These are phyloP conservation scores for Beauveria caledonica DNA, from an alignment of 2,329 filamentous ascomycete species.

Conservation along the genomic window DNA sequence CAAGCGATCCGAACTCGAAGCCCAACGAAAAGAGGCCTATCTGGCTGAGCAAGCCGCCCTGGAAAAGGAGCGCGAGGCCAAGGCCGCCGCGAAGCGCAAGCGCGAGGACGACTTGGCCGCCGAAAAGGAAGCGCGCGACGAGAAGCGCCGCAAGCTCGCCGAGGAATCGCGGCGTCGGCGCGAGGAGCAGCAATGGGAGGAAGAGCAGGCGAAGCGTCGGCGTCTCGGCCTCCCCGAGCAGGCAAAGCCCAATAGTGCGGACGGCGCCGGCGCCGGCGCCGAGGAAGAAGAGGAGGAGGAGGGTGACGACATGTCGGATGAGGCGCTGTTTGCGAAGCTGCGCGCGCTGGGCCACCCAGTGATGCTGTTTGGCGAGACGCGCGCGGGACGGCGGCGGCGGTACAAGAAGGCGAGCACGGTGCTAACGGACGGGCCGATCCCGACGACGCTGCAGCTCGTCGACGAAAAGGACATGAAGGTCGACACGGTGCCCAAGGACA, in stretches of 20 bases:
- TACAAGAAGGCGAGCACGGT: slow-evolving; percentile 58
- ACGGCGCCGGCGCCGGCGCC: slow-evolving; percentile 34
- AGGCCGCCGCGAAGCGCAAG: slow-evolving; percentile 72
- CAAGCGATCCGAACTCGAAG: slow-evolving; percentile 79
- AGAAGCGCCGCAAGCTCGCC: slow-evolving; percentile 72
- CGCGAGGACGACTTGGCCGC: slow-evolving; percentile 76
- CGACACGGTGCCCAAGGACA: slow-evolving; percentile 52
- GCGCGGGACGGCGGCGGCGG: slow-evolving; percentile 59
- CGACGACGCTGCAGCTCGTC: slow-evolving; percentile 72
- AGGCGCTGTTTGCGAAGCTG: slow-evolving; percentile 60
- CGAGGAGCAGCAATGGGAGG: slow-evolving; percentile 64
- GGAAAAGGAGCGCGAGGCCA: slow-evolving; percentile 62
- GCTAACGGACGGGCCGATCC: slow-evolving; percentile 70
- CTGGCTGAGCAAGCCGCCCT: slow-evolving; percentile 69
- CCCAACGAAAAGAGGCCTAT: slow-evolving; percentile 72
- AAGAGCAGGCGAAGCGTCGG: slow-evolving; percentile 65
- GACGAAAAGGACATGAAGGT: slow-evolving; percentile 88
- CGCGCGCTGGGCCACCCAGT: slow-evolving; percentile 65
- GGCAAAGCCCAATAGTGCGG: slow-evolving; percentile 27
- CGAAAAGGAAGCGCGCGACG: slow-evolving; percentile 61
- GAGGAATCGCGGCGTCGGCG: slow-evolving; percentile 65
- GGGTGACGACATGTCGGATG: slow-evolving; percentile 59
- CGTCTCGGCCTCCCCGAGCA: slow-evolving; percentile 74
- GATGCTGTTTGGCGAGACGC: slow-evolving; percentile 72
- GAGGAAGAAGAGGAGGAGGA: slow-evolving; percentile 27